These are phyloP conservation scores for Halophytophthora batemanensis DNA, from an alignment of 352 stramenopile species.

Conservation along the genomic window DNA sequence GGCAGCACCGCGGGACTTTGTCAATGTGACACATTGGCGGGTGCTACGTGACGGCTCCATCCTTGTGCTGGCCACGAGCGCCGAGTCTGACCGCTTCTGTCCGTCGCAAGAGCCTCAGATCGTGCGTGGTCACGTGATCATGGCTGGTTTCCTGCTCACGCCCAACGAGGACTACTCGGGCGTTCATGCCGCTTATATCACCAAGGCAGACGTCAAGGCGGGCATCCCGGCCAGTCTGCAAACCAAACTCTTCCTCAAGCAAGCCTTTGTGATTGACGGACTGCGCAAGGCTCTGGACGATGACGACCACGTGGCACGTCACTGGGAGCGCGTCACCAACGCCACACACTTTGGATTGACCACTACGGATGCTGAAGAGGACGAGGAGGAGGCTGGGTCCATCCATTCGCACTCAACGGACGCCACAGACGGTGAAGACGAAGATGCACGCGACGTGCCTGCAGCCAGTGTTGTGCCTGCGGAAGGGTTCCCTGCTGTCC, in stretches of 20 bases:
- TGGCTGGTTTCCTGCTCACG: conserved; percentile 63
- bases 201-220: conserved; percentile 62
- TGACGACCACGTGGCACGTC: conserved; percentile 15
- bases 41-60: conserved; percentile 59
- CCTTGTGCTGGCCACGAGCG: conserved; percentile 43
- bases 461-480: conserved; percentile 25
- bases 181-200: conserved; percentile 59
- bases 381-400: conserved; percentile 34
- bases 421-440: conserved; percentile 16
- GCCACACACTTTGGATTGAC: conserved; percentile 43
- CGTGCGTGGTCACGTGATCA: conserved; percentile 46
- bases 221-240: conserved; percentile 51
- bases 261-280: conserved; percentile 62
- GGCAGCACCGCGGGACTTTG: conserved; percentile 44
- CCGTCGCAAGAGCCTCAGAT: conserved; percentile 40
- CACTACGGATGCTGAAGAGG: conserved; percentile 38
- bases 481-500: conserved; percentile 43
- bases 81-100: conserved; percentile 38
- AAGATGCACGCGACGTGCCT: not conserved
- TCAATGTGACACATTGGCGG: conserved; percentile 74
- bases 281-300: conserved; percentile 56
- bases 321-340: conserved; percentile 46
- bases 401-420: conserved; percentile 18
- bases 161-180: conserved; percentile 58
- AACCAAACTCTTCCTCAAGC: conserved; percentile 73